Percentiles rank a stretch among this genome's conserved stretches.
Evolutionary conservation across 371 early-diverging fungal genomes (phyloP).

Genomic region (Cokeromyces recurvatus): DNA sequence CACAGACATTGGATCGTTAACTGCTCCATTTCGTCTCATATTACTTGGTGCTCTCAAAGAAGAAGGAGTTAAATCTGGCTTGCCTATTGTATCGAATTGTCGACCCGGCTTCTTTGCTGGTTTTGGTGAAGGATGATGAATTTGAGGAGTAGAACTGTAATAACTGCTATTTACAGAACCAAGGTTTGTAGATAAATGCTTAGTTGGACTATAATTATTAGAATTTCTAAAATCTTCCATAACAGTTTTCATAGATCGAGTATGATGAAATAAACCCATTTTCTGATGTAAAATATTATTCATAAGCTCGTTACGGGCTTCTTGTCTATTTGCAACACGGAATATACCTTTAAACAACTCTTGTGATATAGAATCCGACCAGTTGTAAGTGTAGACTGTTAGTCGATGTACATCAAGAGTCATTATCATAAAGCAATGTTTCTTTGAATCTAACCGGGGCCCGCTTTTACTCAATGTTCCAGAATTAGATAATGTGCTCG

Average conservation of each 20-base stretch:
- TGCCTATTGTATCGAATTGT: slow-evolving; percentile 1
- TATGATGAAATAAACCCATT: slow-evolving; percentile 68
- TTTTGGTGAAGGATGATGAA: slow-evolving; percentile 23
- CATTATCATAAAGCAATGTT: slow-evolving; percentile 64
- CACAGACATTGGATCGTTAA: not conserved
- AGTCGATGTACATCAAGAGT: slow-evolving; percentile 53
- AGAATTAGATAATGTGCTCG: slow-evolving; percentile 24
- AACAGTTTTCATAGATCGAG: slow-evolving; percentile 18
- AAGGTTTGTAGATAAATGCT: not conserved
- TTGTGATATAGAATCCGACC: slow-evolving; percentile 54
- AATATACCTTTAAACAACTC: slow-evolving; percentile 48
- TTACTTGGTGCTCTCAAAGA: slow-evolving; percentile 2
- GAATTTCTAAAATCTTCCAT: slow-evolving; percentile 15
- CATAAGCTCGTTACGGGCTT: slow-evolving; percentile 48
- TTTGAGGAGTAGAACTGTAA: slow-evolving; percentile 11
- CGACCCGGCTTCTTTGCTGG: slow-evolving; percentile 1
- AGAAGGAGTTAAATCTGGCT: not conserved
- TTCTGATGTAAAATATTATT: slow-evolving; percentile 65
- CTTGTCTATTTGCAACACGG: slow-evolving; percentile 40
- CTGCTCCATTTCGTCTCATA: not conserved
- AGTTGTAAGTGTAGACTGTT: slow-evolving; percentile 69
- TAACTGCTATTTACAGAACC: not conserved
- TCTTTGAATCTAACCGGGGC: slow-evolving; percentile 20
- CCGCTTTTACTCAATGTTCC: slow-evolving; percentile 1
- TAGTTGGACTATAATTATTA: not conserved